Evolutionary conservation across 2,329 filamentous ascomycete species (phyloP).

Genomic region (Fusarium zealandicum): DNA sequence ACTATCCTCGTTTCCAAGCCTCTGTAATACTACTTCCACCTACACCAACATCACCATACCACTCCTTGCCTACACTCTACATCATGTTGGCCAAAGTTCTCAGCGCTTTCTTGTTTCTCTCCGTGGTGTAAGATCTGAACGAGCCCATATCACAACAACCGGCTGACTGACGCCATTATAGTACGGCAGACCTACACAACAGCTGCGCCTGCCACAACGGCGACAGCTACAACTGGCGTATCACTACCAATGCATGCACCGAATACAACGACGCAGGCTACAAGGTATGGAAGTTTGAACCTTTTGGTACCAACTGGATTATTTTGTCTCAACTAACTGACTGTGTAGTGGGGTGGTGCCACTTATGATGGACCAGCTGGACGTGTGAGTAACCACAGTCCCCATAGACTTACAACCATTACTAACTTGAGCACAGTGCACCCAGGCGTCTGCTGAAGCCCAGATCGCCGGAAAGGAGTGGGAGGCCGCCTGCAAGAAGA

Average conservation of each 20-base stretch:
- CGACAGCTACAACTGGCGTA: conserved; percentile 31
- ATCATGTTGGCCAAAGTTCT: conserved; percentile 29
- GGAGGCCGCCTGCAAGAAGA: conserved; percentile 33
- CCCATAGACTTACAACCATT: fast-evolving
- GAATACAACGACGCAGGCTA: conserved; percentile 23
- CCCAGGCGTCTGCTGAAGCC: conserved; percentile 11
- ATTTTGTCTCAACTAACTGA: too few relatives aligned
- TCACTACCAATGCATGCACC: conserved; percentile 28
- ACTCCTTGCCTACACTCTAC: too few relatives aligned
- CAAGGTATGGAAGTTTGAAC: too few relatives aligned
- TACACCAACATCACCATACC: too few relatives aligned
- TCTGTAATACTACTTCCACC: too few relatives aligned
- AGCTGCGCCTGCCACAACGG: conserved; percentile 34
- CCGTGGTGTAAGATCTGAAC: conserved; percentile 20
- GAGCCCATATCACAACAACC: fast-evolving
- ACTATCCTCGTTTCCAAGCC: fast-evolving
- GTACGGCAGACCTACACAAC: conserved; percentile 29
- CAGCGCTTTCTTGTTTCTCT: conserved; percentile 16
- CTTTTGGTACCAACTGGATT: too few relatives aligned
- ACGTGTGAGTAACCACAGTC: conserved; percentile 12
- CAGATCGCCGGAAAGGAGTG: conserved; percentile 33
- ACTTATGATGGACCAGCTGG: conserved; percentile 25
- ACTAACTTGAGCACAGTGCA: conserved; percentile 17
- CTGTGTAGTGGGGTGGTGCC: conserved; percentile 23
- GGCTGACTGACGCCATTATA: background rate